These are phyloP conservation scores for Kluyveromyces aestuarii DNA, from an alignment of 805 yeast species.

Conservation along the genomic window DNA sequence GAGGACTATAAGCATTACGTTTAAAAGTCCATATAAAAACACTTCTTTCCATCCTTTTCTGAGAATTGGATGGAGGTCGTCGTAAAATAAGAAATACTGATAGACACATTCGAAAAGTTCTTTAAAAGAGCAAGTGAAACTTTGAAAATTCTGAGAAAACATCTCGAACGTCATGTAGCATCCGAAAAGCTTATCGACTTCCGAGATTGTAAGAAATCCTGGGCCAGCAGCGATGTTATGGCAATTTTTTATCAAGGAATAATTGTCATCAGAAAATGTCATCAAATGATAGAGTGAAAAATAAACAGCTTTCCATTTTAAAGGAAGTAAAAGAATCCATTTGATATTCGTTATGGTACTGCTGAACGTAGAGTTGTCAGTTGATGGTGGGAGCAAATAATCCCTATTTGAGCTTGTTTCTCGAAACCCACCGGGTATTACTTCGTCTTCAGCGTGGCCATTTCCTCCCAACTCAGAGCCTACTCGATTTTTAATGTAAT, in stretches of 20 bases:
- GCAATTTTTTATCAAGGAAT: not conserved
- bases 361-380: not conserved
- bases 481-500: not conserved
- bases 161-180: not conserved
- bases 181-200: not conserved
- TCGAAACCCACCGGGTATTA: not conserved
- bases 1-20: not conserved
- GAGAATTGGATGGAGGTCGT: not conserved
- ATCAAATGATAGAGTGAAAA: not conserved
- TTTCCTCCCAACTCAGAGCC: not conserved
- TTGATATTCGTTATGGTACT: not conserved
- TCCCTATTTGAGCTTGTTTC: not conserved
- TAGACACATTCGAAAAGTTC: not conserved
- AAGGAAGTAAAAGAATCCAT: not conserved
- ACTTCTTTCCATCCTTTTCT: not conserved
- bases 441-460: not conserved
- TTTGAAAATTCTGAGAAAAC: not conserved
- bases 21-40: conserved; percentile 1
- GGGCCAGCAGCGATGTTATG: not conserved
- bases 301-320: conserved; percentile 1
- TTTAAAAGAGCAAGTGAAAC: not conserved
- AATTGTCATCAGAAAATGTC: not conserved
- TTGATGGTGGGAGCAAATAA: not conserved
- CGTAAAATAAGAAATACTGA: not conserved
- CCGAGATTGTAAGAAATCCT: not conserved